Conservation (phyloP, 2,329 filamentous ascomycete species). For the Bipolaris victoriae region DNA sequence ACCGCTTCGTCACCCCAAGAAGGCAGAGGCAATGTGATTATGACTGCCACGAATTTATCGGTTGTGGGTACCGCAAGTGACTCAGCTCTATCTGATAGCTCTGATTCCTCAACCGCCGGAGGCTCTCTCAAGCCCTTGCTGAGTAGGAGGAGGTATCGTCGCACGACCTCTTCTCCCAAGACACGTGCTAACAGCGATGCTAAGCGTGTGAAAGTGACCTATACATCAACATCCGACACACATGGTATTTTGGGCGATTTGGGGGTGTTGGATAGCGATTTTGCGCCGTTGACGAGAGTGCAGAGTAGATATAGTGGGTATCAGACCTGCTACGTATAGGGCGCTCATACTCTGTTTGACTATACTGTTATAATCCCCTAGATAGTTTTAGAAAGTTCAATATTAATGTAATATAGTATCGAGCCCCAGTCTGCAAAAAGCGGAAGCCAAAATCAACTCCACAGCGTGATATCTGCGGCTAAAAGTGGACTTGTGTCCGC, state of each 20-base stretch:
- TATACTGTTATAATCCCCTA: no score
- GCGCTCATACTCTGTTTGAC: neutral
- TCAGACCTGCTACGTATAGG: conserved; percentile 2
- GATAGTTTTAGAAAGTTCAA: neutral
- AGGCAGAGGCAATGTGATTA: conserved; percentile 11
- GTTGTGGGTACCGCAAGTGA: neutral
- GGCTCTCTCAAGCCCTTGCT: conserved; percentile 9
- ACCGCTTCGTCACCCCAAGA: neutral
- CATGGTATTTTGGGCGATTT: conserved; percentile 9
- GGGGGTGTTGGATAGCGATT: conserved; percentile 9
- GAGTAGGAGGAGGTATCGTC: conserved; percentile 9
- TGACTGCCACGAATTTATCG: neutral
- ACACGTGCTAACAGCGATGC: neutral
- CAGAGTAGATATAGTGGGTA: conserved; percentile 14
- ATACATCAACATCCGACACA: neutral
- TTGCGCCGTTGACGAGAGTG: conserved; percentile 27
- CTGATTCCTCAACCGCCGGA: neutral
- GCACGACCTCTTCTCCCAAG: neutral
- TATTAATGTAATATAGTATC: neutral
- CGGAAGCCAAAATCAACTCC: neutral
- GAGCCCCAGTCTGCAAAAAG: neutral
- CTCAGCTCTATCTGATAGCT: neutral
- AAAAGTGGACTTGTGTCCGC: conserved; percentile 19
- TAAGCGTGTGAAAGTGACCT: neutral
- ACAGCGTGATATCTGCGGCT: conserved; percentile 8